Evolutionary conservation across 2,329 filamentous ascomycete genomes (phyloP), one percentile per base, ranked within the genome.

Genomic region (Diaporthe vexans): DNA sequence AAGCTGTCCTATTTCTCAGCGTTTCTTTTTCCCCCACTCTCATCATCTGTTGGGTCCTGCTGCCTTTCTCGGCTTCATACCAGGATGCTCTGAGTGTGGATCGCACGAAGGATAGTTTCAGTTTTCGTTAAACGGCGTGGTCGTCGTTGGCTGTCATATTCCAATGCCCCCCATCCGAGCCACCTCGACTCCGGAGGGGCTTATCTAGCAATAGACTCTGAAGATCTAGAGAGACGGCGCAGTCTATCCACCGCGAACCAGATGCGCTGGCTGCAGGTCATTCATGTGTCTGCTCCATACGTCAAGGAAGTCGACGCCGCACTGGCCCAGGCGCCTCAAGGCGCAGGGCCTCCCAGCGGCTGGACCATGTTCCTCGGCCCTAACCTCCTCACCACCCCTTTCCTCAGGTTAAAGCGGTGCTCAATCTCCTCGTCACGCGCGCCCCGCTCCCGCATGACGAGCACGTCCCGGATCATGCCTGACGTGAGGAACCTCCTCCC

Each of bases 401-500:
- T 78, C 77, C 84, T 85, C 29, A 91, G 81, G 56, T 84, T 78
- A 37, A 91, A 78, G 57, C 81, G 81, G 61, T 78, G 76, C 82
- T 91, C 89, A 54, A 91, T 88, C 1, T 85, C 84, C 0, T 74
- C 77, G 0, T 81, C 76, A 0, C 81, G 74, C 5, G 82, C 68
- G 0, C 88, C 88, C 17, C 79, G 79, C 19, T 83, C 82, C 29
- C 85, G 83, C 78, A 90, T 77, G 21, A 84, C 78, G 24, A 90
- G 80, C 10, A 85, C 83, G 72, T 88, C 85, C 54, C 85, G 82
- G 21, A 90, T 78, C 24, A 85, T 88, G 11, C 82, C 82, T 51
- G 87, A 85, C 67, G 89, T 84, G 13, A 90, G 79, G 67, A 89
- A 87, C 75, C 87, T 84, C 68, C 84, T 80, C 1, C 84, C 86